Conservation (phyloP, 169 alveolate genomes). For the Cryptosporidium muris region DNA sequence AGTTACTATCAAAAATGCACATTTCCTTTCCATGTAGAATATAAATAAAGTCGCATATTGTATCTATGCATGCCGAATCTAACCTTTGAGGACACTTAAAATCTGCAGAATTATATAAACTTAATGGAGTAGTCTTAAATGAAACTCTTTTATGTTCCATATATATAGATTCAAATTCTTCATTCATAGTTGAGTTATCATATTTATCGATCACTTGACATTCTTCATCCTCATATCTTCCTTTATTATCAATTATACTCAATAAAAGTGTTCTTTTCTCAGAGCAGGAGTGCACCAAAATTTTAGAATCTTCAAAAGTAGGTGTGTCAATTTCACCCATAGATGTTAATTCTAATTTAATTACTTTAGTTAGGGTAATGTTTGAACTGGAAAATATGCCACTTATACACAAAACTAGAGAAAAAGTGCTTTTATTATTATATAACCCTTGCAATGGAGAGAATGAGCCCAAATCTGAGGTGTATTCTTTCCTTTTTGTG, state of each 20-base stretch:
- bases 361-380: slow-evolving; percentile 22
- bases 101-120: neutral
- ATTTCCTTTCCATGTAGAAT: slow-evolving; percentile 4
- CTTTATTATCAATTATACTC: slow-evolving; percentile 12
- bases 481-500: neutral
- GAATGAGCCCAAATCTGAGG: slow-evolving; percentile 4
- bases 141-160: slow-evolving; percentile 43
- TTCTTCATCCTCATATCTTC: neutral
- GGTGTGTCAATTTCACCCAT: slow-evolving; percentile 67
- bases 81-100: neutral
- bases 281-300: slow-evolving; percentile 26
- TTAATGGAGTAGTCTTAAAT: slow-evolving; percentile 18
- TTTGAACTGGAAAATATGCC: slow-evolving; percentile 37
- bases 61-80: slow-evolving; percentile 47
- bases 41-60: slow-evolving; percentile 22
- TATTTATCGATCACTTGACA: neutral
- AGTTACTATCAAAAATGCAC: slow-evolving; percentile 41
- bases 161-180: slow-evolving; percentile 11
- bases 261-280: slow-evolving; percentile 35
- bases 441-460: too few relatives aligned
- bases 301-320: slow-evolving; percentile 30
- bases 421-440: slow-evolving; percentile 6
- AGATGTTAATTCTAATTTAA: slow-evolving; percentile 43
- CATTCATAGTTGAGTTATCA: slow-evolving; percentile 29
- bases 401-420: slow-evolving; percentile 30